These are phyloP conservation scores for Saturnispora hagleri DNA, from an alignment of 805 yeast genomes.

Conservation along the genomic window DNA sequence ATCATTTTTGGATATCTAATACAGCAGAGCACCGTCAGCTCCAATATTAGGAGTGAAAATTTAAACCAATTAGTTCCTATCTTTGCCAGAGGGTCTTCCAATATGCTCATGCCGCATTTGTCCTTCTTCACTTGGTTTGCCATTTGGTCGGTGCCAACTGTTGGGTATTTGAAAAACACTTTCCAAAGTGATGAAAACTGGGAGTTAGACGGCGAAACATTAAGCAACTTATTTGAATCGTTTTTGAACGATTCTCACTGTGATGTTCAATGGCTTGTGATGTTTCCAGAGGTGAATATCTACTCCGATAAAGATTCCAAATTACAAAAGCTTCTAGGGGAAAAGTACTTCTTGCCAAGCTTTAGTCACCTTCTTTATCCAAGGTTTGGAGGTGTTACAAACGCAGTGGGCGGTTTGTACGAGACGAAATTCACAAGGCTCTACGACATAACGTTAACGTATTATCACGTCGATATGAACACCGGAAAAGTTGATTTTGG, in stretches of 20 bases:
- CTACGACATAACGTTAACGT: conserved; percentile 49
- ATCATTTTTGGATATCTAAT: conserved; percentile 35
- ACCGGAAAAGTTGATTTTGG: conserved; percentile 18
- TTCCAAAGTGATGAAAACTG: conserved; percentile 62
- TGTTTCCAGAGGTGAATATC: conserved; percentile 83
- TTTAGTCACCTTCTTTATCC: conserved; percentile 66
- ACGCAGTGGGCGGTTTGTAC: conserved; percentile 36
- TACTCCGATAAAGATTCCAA: conserved; percentile 39
- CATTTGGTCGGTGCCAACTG: conserved; percentile 52
- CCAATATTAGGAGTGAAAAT: conserved; percentile 10
- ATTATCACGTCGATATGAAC: conserved; percentile 22
- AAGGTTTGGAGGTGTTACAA: conserved; percentile 51
- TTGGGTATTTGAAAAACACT: conserved; percentile 38
- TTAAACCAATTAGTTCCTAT: conserved; percentile 5
- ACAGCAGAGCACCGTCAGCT: background rate
- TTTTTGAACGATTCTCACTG: conserved; percentile 17
- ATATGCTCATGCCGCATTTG: conserved; percentile 33
- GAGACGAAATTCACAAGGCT: conserved; percentile 34
- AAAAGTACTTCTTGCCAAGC: conserved; percentile 50
- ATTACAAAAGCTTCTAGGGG: conserved; percentile 47
- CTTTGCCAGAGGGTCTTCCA: conserved; percentile 22
- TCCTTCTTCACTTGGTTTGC: conserved; percentile 65
- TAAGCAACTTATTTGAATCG: conserved; percentile 27
- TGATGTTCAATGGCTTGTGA: conserved; percentile 47
- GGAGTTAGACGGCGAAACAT: conserved; percentile 37